Evolutionary conservation across 1,284 basidiomycete species (phyloP), one percentile per base, ranked within the genome.

Genomic region (Waitea zeae): DNA sequence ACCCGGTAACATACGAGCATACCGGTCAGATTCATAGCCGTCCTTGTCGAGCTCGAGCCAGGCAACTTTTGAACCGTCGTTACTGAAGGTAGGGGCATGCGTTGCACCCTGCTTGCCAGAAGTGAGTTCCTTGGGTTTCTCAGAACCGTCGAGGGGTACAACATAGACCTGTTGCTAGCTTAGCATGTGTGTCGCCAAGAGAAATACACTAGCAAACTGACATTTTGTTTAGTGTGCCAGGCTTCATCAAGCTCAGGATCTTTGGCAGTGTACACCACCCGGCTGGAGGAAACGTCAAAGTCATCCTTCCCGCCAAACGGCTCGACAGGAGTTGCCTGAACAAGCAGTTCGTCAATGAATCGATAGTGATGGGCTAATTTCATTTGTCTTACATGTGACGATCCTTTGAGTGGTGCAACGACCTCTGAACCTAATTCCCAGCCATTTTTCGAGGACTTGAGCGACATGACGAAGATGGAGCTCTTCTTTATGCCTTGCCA

Each of bases 21-120:
- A 42, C 78, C 75, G 67, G 49, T 83, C 82, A 34, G 78, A 67
- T 54, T 95, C 89, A 46, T 90, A 81, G 1, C 88, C 89, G 47
- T 95, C 87, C 48, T 80, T 51, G 32, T 76, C 73, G 42, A 89
- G 67, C 53, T 95, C 79, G 27, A 84, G 57, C 89, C 89, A 95
- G 0, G 81, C 86, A 1, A 73, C 69, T 52, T 80, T 82, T 36
- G 64, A 65, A 0, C 77, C 82, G 26, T 70, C 56, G 2, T 58
- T 56, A 42, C 63, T 81, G 49, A 90, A 75, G 2, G 69, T 64
- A 0, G 86, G 75, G 22, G 54, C 62, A 44, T 70, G 71, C 3
- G 74, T 79, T 2, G 88, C 88, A 18, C 86, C 89, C 51, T 90
- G 86, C 27, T 65, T 62, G 4, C 84, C 83, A 12, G 75, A 72